Percentiles rank a stretch among this genome's conserved stretches.
phyloP scores from a whole-genome alignment of 164 flowering plant species.

The Euptelea pleiosperma region DNA sequence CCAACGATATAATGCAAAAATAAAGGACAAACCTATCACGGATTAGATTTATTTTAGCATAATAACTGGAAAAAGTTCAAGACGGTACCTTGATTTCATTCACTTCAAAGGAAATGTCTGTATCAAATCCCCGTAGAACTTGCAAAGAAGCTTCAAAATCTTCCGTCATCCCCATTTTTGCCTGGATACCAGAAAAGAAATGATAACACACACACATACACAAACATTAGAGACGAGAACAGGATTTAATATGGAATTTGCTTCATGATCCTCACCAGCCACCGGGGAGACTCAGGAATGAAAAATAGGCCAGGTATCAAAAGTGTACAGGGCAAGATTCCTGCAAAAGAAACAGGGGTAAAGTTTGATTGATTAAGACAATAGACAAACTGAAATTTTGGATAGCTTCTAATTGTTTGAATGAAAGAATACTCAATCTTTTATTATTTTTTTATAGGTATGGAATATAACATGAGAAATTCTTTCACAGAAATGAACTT shows the following conservation, averaged over 20 bases:
- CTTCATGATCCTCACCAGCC: slow-evolving; percentile 64
- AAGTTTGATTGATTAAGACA: no score
- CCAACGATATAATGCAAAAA: not conserved
- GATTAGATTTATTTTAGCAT: not conserved
- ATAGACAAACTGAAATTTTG: no score
- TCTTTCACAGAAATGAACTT: no score
- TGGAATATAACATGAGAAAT: not conserved
- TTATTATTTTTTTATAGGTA: no score
- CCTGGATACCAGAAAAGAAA: slow-evolving; percentile 40
- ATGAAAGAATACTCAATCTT: no score
- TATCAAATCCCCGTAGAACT: slow-evolving; percentile 92
- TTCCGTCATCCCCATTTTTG: slow-evolving; percentile 96
- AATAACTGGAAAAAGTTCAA: slow-evolving; percentile 6
- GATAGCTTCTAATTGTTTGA: no score
- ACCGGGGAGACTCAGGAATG: slow-evolving; percentile 96
- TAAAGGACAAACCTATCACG: not conserved
- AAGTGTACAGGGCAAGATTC: slow-evolving; percentile 77
- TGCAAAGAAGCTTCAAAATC: slow-evolving; percentile 97
- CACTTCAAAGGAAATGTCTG: slow-evolving; percentile 82
- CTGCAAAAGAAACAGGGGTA: slow-evolving; percentile 32
- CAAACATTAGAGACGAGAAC: slow-evolving; percentile 7
- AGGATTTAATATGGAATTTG: slow-evolving; percentile 1
- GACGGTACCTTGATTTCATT: slow-evolving; percentile 86
- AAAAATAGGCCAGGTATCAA: slow-evolving; percentile 92
- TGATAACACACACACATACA: not conserved